Evolutionary conservation across 164 flowering plant genomes (phyloP).

Genomic region (Vitis vinifera): ASM3070453v1 NC_081811.1:24543501-24544000

Average conservation of each 20-base stretch:
- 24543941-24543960: slow-evolving; percentile 23
- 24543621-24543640: slow-evolving; percentile 25
- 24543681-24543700: slow-evolving; percentile 12
- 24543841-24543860: slow-evolving; percentile 21
- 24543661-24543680: slow-evolving; percentile 12
- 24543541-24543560: background rate
- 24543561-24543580: slow-evolving; percentile 30
- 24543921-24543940: slow-evolving; percentile 20
- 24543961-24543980: slow-evolving; percentile 29
- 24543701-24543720: background rate
- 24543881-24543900: slow-evolving; percentile 28
- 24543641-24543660: slow-evolving; percentile 27
- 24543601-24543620: slow-evolving; percentile 25
- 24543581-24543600: slow-evolving; percentile 57
- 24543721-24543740: slow-evolving; percentile 26
- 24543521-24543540: background rate
- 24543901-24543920: slow-evolving; percentile 22
- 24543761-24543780: slow-evolving; percentile 35
- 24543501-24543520: background rate
- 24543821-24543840: slow-evolving; percentile 31
- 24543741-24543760: slow-evolving; percentile 32
- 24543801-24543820: slow-evolving; percentile 17
- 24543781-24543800: slow-evolving; percentile 26
- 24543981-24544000: slow-evolving; percentile 21
- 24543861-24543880: slow-evolving; percentile 23